Conservation (phyloP, 129 eudicot genomes). For the Calendula officinalis region DNA sequence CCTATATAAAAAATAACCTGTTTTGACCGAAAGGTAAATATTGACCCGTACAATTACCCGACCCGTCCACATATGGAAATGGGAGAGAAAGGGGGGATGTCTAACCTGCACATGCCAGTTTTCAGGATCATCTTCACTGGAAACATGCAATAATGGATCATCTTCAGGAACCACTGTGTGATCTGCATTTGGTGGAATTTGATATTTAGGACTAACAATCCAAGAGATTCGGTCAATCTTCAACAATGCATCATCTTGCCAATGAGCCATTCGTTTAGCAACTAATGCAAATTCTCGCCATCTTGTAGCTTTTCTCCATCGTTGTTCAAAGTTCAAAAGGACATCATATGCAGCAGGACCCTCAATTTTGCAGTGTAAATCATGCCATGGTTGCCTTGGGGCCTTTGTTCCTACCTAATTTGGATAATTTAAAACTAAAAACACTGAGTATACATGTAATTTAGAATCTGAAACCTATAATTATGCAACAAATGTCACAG, state of each 20-base stretch:
- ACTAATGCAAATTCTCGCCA: constrained; percentile 65
- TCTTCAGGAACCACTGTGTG: constrained; percentile 58
- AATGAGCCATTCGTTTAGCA: constrained; percentile 50
- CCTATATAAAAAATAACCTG: neutral
- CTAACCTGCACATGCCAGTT: constrained; percentile 95
- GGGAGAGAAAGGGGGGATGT: neutral
- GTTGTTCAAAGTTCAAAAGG: constrained; percentile 81
- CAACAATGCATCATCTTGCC: constrained; percentile 82
- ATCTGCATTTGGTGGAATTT: constrained; percentile 30
- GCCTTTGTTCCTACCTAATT: constrained; percentile 66
- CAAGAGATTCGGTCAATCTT: constrained; percentile 87
- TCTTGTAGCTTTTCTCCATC: constrained; percentile 83
- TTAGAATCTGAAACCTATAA: neutral
- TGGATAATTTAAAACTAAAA: neutral
- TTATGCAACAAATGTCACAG: neutral
- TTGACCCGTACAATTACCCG: neutral
- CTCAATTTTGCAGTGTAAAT: constrained; percentile 80
- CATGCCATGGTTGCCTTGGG: constrained; percentile 99
- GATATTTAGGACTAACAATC: constrained; percentile 69
- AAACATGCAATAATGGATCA: constrained; percentile 61
- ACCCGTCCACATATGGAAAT: neutral
- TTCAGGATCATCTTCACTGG: constrained; percentile 65
- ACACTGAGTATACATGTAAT: neutral
- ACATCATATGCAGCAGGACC: constrained; percentile 99
- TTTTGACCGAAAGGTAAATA: neutral